phyloP scores from a whole-genome alignment of 108 stramenopile genomes.

The Schizochytrium sp. region DNA sequence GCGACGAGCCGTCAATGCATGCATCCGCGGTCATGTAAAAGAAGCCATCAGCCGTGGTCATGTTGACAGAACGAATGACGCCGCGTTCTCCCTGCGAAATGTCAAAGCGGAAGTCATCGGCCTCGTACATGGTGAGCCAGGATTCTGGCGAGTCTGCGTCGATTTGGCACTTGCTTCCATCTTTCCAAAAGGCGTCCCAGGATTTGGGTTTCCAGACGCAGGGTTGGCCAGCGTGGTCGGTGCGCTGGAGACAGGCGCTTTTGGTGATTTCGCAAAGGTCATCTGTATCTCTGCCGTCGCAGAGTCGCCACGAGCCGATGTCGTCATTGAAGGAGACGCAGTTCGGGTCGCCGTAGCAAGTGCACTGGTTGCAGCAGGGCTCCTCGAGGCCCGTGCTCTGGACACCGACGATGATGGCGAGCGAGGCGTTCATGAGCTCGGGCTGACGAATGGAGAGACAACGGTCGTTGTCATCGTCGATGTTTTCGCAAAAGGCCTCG shows the following conservation, averaged over 20 bases:
- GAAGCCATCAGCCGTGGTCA: not conserved
- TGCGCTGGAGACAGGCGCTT: not conserved
- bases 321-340: not conserved
- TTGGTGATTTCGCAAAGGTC: not conserved
- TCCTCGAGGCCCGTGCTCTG: not conserved
- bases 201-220: not conserved
- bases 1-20: not conserved
- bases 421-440: not conserved
- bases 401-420: not conserved
- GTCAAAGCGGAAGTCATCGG: not conserved
- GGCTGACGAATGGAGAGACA: not conserved
- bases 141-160: not conserved
- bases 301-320: not conserved
- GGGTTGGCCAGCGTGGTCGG: not conserved
- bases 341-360: not conserved
- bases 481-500: not conserved
- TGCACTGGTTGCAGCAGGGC: not conserved
- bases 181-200: not conserved
- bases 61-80: not conserved
- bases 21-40: not conserved
- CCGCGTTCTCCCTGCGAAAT: not conserved
- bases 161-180: not conserved
- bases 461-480: not conserved
- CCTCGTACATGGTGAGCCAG: conserved; percentile 1
- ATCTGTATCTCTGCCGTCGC: not conserved